Base-by-base conservation (phyloP, 2,329 filamentous ascomycete genomes). In the Penicillium freii region DNA sequence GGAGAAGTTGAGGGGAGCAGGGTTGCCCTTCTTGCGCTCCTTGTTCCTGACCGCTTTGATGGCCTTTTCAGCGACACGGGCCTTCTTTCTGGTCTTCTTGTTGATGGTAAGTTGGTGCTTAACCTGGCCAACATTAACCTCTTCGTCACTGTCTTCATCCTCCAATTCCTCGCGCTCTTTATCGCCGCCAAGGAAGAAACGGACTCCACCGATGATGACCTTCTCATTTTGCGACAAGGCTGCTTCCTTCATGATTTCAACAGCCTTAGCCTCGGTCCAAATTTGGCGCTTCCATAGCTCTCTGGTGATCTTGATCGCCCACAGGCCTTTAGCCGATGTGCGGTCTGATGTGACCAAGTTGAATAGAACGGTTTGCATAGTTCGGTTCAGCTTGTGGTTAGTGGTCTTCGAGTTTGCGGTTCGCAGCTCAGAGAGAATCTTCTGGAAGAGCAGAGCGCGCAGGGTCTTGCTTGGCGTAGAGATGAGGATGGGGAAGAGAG, bases 161-260 rank as follows among this genome's bases (percentile, higher is more conserved):
- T 95, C 91, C 50, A 91, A 81, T 67, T 97, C 93, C 73, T 99
- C 94, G 64, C 92, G 86, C 76, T 97, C 94, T 75, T 96, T 93
- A 74, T 99, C 94, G 34, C 92, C 92, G 25, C 94, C 94, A 0
- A 99, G 82, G 79, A 99, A 99, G 80, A 97, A 99, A 25, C 91
- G 85, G 15, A 95, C 90, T 44, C 91, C 92, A 17, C 92, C 91
- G 6, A 89, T 81, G 27, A 94, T 85, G 4, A 97, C 92, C 77
- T 99, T 99, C 67, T 95, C 91, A 66, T 97, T 96, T 51, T 96
- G 89, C 4, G 91, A 87, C 56, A 99, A 78, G 54, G 88, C 87
- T 0, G 93, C 92, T 76, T 96, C 90, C 77, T 96, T 96, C 92
- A 99, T 97, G 63, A 97, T 90, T 69, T 96, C 92, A n/a, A 97